Percentiles rank a stretch among this genome's conserved stretches.
Evolutionary conservation across 2,329 filamentous ascomycete genomes (phyloP).

Genomic region (Colletotrichum eleusines): DNA sequence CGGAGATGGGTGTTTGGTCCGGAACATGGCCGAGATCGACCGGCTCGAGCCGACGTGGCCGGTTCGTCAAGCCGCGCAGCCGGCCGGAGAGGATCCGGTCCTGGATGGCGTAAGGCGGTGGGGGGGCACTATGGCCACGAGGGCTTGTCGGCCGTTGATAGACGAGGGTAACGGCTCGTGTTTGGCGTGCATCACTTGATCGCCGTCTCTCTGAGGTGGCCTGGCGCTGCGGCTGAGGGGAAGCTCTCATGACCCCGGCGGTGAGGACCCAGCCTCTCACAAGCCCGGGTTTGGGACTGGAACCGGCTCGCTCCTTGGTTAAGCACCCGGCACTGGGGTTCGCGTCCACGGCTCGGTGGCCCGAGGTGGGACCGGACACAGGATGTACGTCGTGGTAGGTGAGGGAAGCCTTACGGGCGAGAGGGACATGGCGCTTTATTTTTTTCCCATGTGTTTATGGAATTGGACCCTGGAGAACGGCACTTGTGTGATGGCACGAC

Average conservation of each 20-base stretch:
- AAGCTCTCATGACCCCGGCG: constrained; percentile 9
- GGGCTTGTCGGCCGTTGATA: background rate
- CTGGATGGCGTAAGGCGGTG: constrained; percentile 53
- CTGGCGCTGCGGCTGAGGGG: too few species aligned
- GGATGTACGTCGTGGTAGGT: background rate
- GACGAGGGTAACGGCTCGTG: background rate
- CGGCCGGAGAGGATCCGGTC: constrained; percentile 56
- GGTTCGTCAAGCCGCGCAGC: constrained; percentile 51
- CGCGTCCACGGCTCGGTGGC: constrained; percentile 15
- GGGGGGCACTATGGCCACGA: constrained; percentile 42
- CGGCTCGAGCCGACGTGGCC: constrained; percentile 53
- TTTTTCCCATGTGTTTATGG: background rate
- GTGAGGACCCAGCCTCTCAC: constrained; percentile 7
- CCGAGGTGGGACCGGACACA: constrained; percentile 6
- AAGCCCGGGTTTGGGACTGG: background rate
- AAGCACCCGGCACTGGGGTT: constrained; percentile 11
- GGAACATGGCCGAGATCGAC: constrained; percentile 56
- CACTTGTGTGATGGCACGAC: constrained; percentile 1
- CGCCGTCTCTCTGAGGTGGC: background rate
- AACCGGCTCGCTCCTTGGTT: background rate
- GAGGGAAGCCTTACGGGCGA: background rate
- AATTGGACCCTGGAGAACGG: background rate
- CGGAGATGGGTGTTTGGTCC: constrained; percentile 57
- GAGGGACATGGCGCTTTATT: too few species aligned
- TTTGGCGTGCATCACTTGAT: background rate